phyloP scores from a whole-genome alignment of 805 yeast genomes.

The Candida corydali region DNA sequence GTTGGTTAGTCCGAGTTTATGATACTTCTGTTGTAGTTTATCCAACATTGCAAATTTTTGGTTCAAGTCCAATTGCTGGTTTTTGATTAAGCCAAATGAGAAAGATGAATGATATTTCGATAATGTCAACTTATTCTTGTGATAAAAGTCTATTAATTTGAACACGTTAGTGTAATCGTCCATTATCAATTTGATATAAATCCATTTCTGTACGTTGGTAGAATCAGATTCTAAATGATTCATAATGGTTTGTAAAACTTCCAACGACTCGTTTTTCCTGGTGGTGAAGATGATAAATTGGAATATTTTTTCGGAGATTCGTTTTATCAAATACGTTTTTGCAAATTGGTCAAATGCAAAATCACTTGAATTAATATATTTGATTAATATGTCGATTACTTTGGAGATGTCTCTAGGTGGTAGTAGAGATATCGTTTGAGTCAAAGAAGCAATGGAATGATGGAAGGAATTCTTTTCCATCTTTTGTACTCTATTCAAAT shows the following conservation, averaged over 20 bases:
- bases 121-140: conserved; percentile 17
- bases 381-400: conserved; percentile 7
- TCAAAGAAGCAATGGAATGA: conserved; percentile 23
- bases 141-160: conserved; percentile 19
- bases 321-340: conserved; percentile 2
- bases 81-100: conserved; percentile 25
- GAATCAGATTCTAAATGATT: neutral
- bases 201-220: conserved; percentile 1
- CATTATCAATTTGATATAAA: conserved; percentile 23
- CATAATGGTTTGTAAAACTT: neutral
- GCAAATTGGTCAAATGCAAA: conserved; percentile 3
- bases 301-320: conserved; percentile 7
- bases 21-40: conserved; percentile 9
- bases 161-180: conserved; percentile 24
- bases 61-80: conserved; percentile 12
- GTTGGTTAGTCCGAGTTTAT: conserved; percentile 11
- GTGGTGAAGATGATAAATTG: conserved; percentile 3
- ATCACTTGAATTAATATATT: neutral
- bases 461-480: conserved; percentile 12
- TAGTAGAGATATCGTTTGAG: conserved; percentile 24
- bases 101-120: conserved; percentile 16
- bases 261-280: conserved; percentile 10
- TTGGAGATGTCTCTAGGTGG: conserved; percentile 15
- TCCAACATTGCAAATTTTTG: conserved; percentile 14
- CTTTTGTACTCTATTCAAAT: neutral